Conservation (phyloP, 768 basidiomycete species). For the Candolleomyces efflorescens region DNA sequence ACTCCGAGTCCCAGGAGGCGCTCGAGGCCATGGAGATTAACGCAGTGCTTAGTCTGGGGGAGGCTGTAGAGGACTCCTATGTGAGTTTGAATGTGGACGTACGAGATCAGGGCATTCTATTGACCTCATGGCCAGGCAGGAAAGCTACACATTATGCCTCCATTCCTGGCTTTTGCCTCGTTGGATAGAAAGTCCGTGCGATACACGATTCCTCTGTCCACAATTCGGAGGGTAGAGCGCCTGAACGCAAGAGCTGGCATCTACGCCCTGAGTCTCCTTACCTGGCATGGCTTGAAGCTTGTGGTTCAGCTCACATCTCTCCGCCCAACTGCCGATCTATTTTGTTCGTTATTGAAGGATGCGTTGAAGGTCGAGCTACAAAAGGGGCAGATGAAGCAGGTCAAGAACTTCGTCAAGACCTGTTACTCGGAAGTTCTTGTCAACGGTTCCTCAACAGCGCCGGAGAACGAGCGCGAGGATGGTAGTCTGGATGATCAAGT, state of each 20-base stretch:
- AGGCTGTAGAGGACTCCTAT: slow-evolving; percentile 89
- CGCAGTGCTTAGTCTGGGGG: slow-evolving; percentile 77
- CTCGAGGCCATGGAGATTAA: slow-evolving; percentile 81
- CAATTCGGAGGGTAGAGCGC: slow-evolving; percentile 89
- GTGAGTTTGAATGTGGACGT: slow-evolving; percentile 45
- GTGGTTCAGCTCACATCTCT: slow-evolving; percentile 94
- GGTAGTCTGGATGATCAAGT: slow-evolving; percentile 58
- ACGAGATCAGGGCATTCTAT: neutral
- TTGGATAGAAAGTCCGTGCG: slow-evolving; percentile 89
- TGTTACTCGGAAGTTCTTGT: slow-evolving; percentile 93
- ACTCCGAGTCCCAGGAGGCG: slow-evolving; percentile 30
- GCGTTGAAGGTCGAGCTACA: slow-evolving; percentile 87
- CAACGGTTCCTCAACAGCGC: slow-evolving; percentile 48
- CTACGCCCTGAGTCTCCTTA: slow-evolving; percentile 90
- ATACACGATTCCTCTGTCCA: slow-evolving; percentile 88
- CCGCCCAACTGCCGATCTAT: slow-evolving; percentile 88
- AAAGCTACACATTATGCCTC: slow-evolving; percentile 82
- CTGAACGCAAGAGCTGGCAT: slow-evolving; percentile 92
- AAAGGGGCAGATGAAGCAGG: slow-evolving; percentile 87
- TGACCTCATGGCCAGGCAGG: slow-evolving; percentile 59
- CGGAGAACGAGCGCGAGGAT: slow-evolving; percentile 66
- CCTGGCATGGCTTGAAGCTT: slow-evolving; percentile 93
- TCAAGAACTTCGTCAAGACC: slow-evolving; percentile 87
- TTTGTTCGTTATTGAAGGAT: slow-evolving; percentile 85
- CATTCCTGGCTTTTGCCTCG: slow-evolving; percentile 87